Base-by-base conservation (phyloP, 1,139 yeast species). In the Hyphopichia fennica region DNA sequence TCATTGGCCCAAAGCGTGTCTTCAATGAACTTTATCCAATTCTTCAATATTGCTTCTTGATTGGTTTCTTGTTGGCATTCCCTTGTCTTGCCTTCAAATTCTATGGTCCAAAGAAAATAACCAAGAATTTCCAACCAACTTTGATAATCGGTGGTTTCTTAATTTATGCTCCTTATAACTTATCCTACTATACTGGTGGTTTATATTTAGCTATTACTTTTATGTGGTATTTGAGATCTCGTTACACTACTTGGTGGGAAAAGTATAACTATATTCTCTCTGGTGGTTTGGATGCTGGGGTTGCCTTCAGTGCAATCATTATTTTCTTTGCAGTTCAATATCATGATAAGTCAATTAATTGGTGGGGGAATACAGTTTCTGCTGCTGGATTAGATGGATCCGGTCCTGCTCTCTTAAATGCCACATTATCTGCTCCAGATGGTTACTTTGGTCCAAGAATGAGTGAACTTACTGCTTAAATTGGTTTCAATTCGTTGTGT, bases 1-100 rank as follows among this genome's bases (percentile, higher is more conserved):
- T 78, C 38, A 80, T 84, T 51, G 89, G 88, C 19, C 90, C 90
- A 17, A 68, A 75, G 54, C 69, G 77, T 40, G 75, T 81, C 19
- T 81, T 82, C 52, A 58, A 60, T 43, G n/a, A 25, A 10, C 53
- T 75, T 28, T 77, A 78, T 49, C 82, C 82, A 29, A 55, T 66
- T 27, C 58, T 78, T 56, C 65, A 67, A 51, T 77, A 65, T 63
- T 71, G 79, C 45, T 81, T 81, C 72, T 64, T 80, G 44, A 70
- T 80, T 43, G 86, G 86, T 1, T 75, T 75, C 30, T 48, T 75
- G 4, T 51, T 72, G 11, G 81, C 78, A 2, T 56, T 63, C 53
- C 69, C 58, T 42, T 78, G 71, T 60, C 64, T 69, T 36, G 64
- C 60, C 25, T 53, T 76, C 44, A 77, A 71, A 56, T 54, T 58